Base-by-base conservation (phyloP, 208 protist species). In the Acanthamoeba healyi region DNA sequence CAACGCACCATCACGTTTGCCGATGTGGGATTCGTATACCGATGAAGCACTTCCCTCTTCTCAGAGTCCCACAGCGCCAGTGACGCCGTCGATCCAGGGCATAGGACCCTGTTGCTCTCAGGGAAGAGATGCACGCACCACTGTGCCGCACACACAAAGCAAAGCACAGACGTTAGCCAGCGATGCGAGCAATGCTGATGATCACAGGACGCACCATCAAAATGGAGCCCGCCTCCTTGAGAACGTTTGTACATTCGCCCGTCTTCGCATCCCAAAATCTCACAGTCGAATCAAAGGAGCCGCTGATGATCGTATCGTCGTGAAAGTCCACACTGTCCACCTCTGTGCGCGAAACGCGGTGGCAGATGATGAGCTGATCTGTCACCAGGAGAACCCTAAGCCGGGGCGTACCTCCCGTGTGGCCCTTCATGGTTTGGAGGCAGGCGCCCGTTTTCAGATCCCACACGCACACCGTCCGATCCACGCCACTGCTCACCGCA, bases 401-500 rank as follows among this genome's bases (percentile, higher is more conserved):
- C n/a, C n/a, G 3, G 1, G 14, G 5, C 24, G 4, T 49, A 86
- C 77, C 77, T 29, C 77, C 77, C 17, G 46, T 49, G 29, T 86
- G 77, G 40, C 77, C 77, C 44, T 86, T 58, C 77, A 86, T 86
- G 77, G 77, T 58, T 15, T 12, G 10, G 40, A 86, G 26, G 77
- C 77, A 58, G 2, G 6, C 44, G n/a, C 77, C 77, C n/a, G 77
- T 58, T 26, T 86, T 86, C 7, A 86, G 44, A 58, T 86, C 77
- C 77, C 77, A 86, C 44, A 86, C 77, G 44, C 77, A 86, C 44
- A 86, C 77, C 77, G 34, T 86, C 4, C 77, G 77, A 86, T 86
- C 77, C 12, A 86, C 77, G 19, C 77, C 77, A 22, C 77, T 61
- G 77, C 77, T 86, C 29, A 86, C 77, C n/a, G 77, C 77, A 36